Evolutionary conservation across 108 stramenopile species (phyloP), one percentile per base, ranked within the genome.

Genomic region (Halocafeteria seosinensis): DNA sequence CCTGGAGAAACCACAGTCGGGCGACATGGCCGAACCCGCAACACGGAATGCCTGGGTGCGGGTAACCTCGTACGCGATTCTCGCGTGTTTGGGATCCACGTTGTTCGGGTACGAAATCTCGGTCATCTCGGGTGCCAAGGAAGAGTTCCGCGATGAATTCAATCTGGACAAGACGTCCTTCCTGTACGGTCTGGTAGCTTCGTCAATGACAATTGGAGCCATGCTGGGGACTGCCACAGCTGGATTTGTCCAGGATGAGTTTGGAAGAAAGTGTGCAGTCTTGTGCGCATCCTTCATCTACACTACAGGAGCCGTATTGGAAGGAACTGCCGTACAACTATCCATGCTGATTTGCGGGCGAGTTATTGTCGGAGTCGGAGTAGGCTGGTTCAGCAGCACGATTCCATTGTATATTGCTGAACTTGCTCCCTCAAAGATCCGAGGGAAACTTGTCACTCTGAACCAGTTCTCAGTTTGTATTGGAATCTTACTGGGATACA

Each of bases 381-480:
- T 68, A 30, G 67, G 67, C 21, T 6, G 23, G 17, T 34, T 55
- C 4, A 51, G 24, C 28, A 4, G 9, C 34, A 29, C 12, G 34
- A 62, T 55, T 30, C 67, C 67, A 33, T 23, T 62, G 37, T 68
- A 21, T 31, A 68, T 68, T n/a, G 67, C 35, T 31, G 67, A 68
- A 37, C 50, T 61, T 8, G 25, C 25, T 17, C 67, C 67, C 4
- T 8, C 27, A 23, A 11, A 36, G 29, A 27, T 58, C 12, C 67
- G 67, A 5, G 67, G 67, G 27, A 1, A 3, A 11, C 42, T 68
- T 4, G 61, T 68, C 24, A 57, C 67, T 34, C 21, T 30, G 17
- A 68, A 68, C 26, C 53, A 68, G 42, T 34, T 50, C n/a, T 23
- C 11, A 29, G 55, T 68, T 42, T 50, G 50, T 11, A 13, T 60